Evolutionary conservation across 1,284 basidiomycete species (phyloP), one percentile per base, ranked within the genome.

Genomic region (Bjerkandera adusta): DNA sequence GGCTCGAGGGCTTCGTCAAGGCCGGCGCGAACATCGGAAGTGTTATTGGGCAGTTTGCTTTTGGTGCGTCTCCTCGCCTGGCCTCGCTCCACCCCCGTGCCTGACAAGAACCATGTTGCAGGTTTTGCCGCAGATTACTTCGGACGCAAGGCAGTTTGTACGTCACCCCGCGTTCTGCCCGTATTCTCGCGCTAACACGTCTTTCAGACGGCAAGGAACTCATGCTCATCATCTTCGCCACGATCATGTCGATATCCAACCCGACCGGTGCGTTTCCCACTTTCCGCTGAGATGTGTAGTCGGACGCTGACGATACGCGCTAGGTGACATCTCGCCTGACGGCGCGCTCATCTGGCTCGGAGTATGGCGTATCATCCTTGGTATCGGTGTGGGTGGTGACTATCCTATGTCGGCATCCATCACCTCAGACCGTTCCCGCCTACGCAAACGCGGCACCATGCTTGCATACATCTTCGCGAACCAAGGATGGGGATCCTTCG

Each of bases 371-470:
- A 85, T 88, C 46, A 60, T 90, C 15, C 78, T 89, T 37, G 86
- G 85, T 0, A 68, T 89, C 15, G 86, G 85, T 26, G 85, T 92
- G 4, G 89, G 89, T 21, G 89, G 87, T 21, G 89, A 92, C 65
- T 91, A 91, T 62, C 89, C 89, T 11, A 85, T 90, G 83, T 81
- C 76, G 5, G 83, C 84, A 2, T 77, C 77, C n/a, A 68, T 86
- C 47, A 77, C 81, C 3, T 76, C 74, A n/a, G 89, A 91, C 58
- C 77, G 85, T 16, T 72, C 87, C 1, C 79, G 79, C 51, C 63
- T 89, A 18, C 72, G 78, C 35, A 85, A 86, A 46, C 77, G 89
- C 21, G 88, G 88, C 5, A 83, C 83, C 1, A 73, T 91, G 65
- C 74, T 90, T 29, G 71, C 80, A 8, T 88, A 86, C 58, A 85